Conservation (phyloP, 495 filamentous ascomycete genomes). For the Diplogelasinospora grovesii region DNA sequence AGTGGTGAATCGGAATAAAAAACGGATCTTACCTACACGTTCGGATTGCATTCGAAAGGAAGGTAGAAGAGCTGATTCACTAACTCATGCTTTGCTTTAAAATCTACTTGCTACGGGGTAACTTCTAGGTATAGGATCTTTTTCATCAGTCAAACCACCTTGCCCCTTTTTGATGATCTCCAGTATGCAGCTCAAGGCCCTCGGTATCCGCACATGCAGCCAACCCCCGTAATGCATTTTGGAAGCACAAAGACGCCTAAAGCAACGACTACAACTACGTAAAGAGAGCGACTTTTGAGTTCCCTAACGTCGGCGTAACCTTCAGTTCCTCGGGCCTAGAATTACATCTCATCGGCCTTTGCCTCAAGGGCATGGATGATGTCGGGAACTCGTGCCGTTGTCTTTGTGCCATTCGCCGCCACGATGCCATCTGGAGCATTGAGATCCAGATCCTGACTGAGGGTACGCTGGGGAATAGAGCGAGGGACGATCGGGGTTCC, state of each 20-base stretch:
- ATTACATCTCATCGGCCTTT: conserved; percentile 40
- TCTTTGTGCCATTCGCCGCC: conserved; percentile 22
- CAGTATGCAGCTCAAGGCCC: no score
- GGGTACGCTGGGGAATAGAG: conserved; percentile 25
- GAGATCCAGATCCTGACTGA: conserved; percentile 33
- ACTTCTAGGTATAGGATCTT: no score
- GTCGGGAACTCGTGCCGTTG: conserved; percentile 20
- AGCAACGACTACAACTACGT: neutral
- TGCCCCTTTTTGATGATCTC: no score
- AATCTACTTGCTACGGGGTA: no score
- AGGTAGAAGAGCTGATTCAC: no score
- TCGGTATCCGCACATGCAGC: no score
- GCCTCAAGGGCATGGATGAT: conserved; percentile 37
- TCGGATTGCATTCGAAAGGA: no score
- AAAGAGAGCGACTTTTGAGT: conserved; percentile 2
- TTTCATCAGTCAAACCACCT: no score
- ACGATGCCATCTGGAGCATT: conserved; percentile 12
- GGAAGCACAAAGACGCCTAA: neutral
- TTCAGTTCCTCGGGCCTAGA: conserved; percentile 31
- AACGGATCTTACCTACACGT: no score
- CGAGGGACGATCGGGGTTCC: conserved; percentile 48
- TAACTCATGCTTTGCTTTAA: no score
- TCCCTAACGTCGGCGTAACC: neutral
- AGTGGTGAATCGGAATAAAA: no score
- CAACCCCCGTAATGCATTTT: neutral